Evolutionary conservation across 202 grass and related monocot species (phyloP).

Genomic region (Musa balbisiana): DNA sequence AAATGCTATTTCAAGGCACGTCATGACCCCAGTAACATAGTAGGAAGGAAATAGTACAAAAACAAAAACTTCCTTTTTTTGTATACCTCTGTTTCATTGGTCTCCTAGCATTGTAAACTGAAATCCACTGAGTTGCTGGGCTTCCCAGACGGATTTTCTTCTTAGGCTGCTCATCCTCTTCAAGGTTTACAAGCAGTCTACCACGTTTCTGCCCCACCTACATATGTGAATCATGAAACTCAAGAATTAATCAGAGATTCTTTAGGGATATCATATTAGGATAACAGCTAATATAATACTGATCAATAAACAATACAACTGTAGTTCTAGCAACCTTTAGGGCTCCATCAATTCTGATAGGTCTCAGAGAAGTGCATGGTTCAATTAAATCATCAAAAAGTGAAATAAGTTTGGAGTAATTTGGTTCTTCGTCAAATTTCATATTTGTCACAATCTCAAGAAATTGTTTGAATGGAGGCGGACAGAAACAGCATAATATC

Average conservation of each 20-base stretch:
- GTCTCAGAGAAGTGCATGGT: slow-evolving; percentile 51
- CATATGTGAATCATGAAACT: not conserved
- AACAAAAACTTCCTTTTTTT: not conserved
- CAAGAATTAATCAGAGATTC: not conserved
- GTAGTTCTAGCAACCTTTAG: slow-evolving; percentile 46
- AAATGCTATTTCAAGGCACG: not conserved
- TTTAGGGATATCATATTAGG: not conserved
- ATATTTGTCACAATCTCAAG: slow-evolving; percentile 80
- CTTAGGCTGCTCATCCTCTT: slow-evolving; percentile 93
- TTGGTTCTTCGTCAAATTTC: slow-evolving; percentile 97
- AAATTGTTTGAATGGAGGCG: slow-evolving; percentile 84
- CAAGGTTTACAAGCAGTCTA: slow-evolving; percentile 69
- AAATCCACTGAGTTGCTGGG: slow-evolving; percentile 83
- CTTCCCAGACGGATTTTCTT: slow-evolving; percentile 90
- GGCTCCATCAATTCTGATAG: slow-evolving; percentile 92
- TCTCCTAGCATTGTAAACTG: slow-evolving; percentile 84
- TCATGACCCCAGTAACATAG: not conserved
- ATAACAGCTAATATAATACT: not conserved
- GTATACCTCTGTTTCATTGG: slow-evolving; percentile 89
- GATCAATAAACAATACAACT: not conserved
- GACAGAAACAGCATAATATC: slow-evolving; percentile 70
- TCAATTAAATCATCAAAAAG: slow-evolving; percentile 81
- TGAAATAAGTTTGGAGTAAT: slow-evolving; percentile 81
- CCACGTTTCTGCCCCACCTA: slow-evolving; percentile 96
- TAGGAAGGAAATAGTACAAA: not conserved